Evolutionary conservation across 345 rosid genomes (phyloP).

Genomic region (Hibiscus tridactylites): DNA sequence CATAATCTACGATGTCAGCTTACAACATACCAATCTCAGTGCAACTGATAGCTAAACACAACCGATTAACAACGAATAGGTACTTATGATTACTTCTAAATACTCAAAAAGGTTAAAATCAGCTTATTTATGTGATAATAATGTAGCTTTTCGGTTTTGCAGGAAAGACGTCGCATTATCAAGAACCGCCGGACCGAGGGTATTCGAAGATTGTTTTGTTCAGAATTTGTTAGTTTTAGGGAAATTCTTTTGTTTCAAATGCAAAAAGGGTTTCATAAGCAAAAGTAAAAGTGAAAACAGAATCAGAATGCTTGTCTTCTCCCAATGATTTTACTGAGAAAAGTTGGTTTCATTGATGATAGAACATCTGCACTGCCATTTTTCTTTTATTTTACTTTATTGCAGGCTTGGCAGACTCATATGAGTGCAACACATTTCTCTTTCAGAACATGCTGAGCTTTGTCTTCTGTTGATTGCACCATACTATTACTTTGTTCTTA

Average conservation of each 20-base stretch:
- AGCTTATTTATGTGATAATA: background rate
- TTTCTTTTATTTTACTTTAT: constrained; percentile 1
- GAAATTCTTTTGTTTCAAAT: background rate
- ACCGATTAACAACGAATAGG: constrained; percentile 10
- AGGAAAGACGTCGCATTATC: constrained; percentile 33
- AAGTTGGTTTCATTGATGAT: constrained; percentile 27
- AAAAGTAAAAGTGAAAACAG: constrained; percentile 12
- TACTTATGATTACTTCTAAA: background rate
- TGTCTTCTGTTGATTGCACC: background rate
- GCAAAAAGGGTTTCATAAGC: constrained; percentile 1
- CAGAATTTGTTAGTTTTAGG: constrained; percentile 31
- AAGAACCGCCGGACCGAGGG: constrained; percentile 20
- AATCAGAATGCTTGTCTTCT: constrained; percentile 19
- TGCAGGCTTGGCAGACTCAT: constrained; percentile 25
- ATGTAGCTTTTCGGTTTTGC: constrained; percentile 15
- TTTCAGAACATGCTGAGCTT: background rate
- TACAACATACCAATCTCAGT: constrained; percentile 18
- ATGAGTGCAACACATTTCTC: constrained; percentile 12
- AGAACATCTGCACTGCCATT: constrained; percentile 6
- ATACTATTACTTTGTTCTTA: background rate
- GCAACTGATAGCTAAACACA: constrained; percentile 2
- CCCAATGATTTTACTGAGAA: constrained; percentile 31
- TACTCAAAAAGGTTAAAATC: background rate
- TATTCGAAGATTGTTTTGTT: constrained; percentile 28
- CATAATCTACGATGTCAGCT: constrained; percentile 1